A percentile compares a stretch with the other conserved stretches of the same genome.
These are phyloP conservation scores for Boletus holoroseus DNA, from an alignment of 1,284 basidiomycete genomes.

Conservation along the genomic window DNA sequence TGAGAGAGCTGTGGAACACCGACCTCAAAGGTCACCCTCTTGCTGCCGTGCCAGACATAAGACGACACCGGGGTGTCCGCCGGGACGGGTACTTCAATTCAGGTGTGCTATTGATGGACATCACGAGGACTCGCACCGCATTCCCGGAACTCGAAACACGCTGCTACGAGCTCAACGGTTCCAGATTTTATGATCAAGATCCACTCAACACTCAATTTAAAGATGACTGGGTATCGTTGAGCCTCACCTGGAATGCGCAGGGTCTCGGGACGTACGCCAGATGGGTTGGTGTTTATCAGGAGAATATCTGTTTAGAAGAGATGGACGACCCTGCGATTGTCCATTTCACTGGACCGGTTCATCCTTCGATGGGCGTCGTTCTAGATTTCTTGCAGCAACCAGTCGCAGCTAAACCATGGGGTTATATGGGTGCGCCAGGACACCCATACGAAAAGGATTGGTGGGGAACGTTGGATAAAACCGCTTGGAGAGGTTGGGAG, in stretches of 20 bases:
- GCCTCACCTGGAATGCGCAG: neutral
- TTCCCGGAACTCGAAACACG: neutral
- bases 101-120: neutral
- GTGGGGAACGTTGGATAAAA: neutral
- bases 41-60: neutral
- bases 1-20: slow-evolving; percentile 41
- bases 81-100: neutral
- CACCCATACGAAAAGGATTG: neutral
- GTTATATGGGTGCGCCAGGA: neutral
- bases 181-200: neutral
- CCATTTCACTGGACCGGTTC: neutral
- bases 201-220: neutral
- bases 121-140: neutral
- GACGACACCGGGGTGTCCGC: neutral
- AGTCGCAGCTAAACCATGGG: neutral
- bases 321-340: neutral
- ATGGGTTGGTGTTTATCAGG: neutral
- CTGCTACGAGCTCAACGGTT: neutral
- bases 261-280: neutral
- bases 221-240: neutral
- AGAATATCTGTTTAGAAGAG: neutral
- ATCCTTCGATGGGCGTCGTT: neutral
- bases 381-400: neutral
- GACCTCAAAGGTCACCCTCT: slow-evolving; percentile 30
- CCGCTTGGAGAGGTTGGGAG: neutral